phyloP scores from a whole-genome alignment of 345 rosid species.

The Salix arbutifolia region DNA sequence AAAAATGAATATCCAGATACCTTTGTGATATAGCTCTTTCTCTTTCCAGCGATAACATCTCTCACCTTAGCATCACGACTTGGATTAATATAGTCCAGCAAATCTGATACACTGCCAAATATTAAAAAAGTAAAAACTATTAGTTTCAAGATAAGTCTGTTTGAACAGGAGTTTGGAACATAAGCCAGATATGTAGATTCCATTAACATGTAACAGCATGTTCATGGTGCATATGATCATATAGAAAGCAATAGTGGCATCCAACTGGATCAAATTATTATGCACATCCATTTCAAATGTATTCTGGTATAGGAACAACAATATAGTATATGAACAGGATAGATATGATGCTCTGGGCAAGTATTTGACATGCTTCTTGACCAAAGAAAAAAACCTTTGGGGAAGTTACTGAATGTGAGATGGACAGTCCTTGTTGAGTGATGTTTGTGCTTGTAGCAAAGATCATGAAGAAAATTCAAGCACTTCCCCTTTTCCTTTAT shows the following conservation, averaged over 20 bases:
- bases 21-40: conserved; percentile 65
- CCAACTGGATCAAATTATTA: neutral
- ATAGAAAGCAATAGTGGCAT: neutral
- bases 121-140: conserved; percentile 14
- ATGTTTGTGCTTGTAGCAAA: neutral
- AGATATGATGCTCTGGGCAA: neutral
- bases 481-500: neutral
- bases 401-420: neutral
- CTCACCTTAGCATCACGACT: conserved; percentile 72
- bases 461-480: neutral
- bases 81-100: conserved; percentile 93
- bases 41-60: conserved; percentile 54
- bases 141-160: conserved; percentile 8
- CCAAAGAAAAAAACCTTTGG: neutral
- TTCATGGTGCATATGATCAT: neutral
- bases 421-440: neutral
- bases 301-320: neutral
- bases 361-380: too few relatives aligned
- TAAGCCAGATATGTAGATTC: conserved; percentile 4
- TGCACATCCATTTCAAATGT: neutral
- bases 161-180: conserved; percentile 1
- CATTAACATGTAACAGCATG: neutral
- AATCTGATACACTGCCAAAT: conserved; percentile 82
- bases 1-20: conserved; percentile 31
- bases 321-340: neutral